Conservation (phyloP, 345 rosid genomes). For the Nephelium lappaceum region DNA sequence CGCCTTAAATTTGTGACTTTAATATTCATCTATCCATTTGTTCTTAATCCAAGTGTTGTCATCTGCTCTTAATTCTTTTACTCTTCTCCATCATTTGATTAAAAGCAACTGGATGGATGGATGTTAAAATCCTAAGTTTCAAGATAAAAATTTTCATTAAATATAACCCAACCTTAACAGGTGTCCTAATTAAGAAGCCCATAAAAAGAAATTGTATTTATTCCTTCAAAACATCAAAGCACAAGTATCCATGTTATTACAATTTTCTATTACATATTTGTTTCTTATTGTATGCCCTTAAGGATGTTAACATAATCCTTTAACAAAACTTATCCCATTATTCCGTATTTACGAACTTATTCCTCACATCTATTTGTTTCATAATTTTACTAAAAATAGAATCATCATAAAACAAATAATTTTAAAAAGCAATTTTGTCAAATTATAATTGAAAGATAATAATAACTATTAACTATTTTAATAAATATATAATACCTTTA, state of each 20-base stretch:
- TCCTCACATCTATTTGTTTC: neutral
- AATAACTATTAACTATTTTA: neutral
- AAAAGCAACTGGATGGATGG: neutral
- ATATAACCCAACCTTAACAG: neutral
- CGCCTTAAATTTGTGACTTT: neutral
- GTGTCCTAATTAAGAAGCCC: neutral
- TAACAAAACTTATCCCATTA: neutral
- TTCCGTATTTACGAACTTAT: too few relatives aligned
- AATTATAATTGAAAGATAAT: neutral
- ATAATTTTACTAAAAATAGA: neutral
- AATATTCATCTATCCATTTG: neutral
- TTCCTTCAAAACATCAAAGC: neutral
- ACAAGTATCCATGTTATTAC: neutral
- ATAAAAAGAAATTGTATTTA: too few relatives aligned
- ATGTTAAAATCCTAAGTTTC: neutral
- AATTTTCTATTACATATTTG: neutral
- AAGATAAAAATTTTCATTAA: neutral
- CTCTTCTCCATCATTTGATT: neutral
- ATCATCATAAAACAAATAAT: neutral
- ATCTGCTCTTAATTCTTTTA: neutral
- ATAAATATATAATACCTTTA: slow-evolving; percentile 61
- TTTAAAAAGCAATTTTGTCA: neutral
- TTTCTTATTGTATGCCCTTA: neutral
- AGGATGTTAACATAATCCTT: neutral
- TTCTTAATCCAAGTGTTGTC: neutral